Percentiles rank a stretch among this genome's conserved stretches.
These are phyloP conservation scores for Hericium alpestre DNA, from an alignment of 768 basidiomycete genomes.

Conservation along the genomic window DNA sequence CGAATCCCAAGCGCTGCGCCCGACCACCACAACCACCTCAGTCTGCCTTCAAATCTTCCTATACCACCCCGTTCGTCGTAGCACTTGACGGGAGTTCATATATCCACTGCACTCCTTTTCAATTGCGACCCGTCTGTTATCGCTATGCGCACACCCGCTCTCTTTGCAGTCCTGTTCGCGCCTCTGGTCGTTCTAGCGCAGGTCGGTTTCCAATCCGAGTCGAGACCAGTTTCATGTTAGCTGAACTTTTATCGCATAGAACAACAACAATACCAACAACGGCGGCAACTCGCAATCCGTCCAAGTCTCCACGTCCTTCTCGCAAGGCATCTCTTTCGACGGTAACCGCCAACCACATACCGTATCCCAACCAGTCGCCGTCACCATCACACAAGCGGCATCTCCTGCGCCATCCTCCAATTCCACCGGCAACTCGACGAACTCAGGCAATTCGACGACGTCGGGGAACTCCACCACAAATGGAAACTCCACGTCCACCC, in stretches of 20 bases:
- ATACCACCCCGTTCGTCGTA: too few relatives aligned
- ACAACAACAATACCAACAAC: slow-evolving; percentile 5
- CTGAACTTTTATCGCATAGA: slow-evolving; percentile 1
- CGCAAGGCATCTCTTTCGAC: slow-evolving; percentile 27
- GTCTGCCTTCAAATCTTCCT: too few relatives aligned
- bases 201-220: background rate
- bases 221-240: too few relatives aligned
- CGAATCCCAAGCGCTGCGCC: background rate
- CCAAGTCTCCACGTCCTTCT: slow-evolving; percentile 13
- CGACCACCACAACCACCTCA: background rate
- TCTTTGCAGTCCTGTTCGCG: background rate
- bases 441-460: slow-evolving; percentile 11
- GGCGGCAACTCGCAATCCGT: background rate
- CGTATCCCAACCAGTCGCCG: slow-evolving; percentile 29
- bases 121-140: background rate
- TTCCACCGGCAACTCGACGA: background rate
- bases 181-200: background rate
- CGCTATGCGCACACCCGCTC: background rate
- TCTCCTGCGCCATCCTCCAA: background rate
- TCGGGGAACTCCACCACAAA: slow-evolving; percentile 17
- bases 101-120: too few relatives aligned
- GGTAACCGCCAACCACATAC: slow-evolving; percentile 33
- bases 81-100: too few relatives aligned
- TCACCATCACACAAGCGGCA: slow-evolving; percentile 32
- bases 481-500: slow-evolving; percentile 15